Evolutionary conservation across 768 basidiomycete genomes (phyloP).

Genomic region (Suillus brevipes): DNA sequence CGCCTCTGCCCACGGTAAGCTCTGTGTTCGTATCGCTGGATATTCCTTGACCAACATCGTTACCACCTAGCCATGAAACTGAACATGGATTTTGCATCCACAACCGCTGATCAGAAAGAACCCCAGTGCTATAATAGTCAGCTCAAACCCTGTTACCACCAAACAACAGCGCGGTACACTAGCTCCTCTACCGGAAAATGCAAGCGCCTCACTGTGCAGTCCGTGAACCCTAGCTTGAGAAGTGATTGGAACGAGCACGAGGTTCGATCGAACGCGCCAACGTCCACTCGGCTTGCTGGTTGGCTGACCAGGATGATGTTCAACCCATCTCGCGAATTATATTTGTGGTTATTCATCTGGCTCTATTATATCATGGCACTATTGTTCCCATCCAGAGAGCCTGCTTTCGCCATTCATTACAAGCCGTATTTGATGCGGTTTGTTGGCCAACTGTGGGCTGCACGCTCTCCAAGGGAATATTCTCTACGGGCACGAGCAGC

Average conservation of each 20-base stretch:
- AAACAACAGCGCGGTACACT: slow-evolving; percentile 20
- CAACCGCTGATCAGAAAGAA: too few relatives aligned
- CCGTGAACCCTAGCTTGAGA: slow-evolving; percentile 15
- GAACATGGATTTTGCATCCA: neutral
- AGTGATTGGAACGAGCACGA: neutral
- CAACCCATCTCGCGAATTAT: slow-evolving; percentile 2
- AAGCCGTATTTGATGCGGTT: slow-evolving; percentile 21
- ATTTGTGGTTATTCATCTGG: slow-evolving; percentile 21
- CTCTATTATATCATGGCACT: slow-evolving; percentile 18
- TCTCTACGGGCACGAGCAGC: slow-evolving; percentile 15
- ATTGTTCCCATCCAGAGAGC: slow-evolving; percentile 10
- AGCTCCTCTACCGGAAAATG: slow-evolving; percentile 26
- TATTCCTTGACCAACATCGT: neutral
- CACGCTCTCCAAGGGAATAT: slow-evolving; percentile 23
- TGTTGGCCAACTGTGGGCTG: slow-evolving; percentile 24
- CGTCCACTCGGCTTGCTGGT: slow-evolving; percentile 17
- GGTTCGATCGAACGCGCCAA: slow-evolving; percentile 1
- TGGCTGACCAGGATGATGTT: slow-evolving; percentile 15
- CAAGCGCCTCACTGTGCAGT: slow-evolving; percentile 25
- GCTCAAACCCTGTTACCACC: slow-evolving; percentile 18
- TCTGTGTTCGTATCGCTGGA: neutral
- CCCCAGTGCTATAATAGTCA: slow-evolving; percentile 20
- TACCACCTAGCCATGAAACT: neutral
- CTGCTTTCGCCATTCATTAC: slow-evolving; percentile 13
- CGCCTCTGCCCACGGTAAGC: neutral